Evolutionary conservation across 192 early-diverging fungal genomes (phyloP).

Genomic region (Backusella parvicylindrica): DNA sequence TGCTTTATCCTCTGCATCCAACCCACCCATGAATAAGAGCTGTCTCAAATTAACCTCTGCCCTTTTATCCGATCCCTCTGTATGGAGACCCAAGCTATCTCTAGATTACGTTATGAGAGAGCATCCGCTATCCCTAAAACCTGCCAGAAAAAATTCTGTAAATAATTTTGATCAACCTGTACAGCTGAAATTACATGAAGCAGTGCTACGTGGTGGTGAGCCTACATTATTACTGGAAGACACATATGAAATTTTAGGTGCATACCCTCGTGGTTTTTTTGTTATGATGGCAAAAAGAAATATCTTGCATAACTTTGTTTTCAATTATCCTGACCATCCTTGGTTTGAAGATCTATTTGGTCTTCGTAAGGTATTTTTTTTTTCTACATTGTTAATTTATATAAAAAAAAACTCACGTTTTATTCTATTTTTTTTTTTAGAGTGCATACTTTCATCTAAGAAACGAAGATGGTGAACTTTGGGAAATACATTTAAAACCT

Average conservation of each 20-base stretch:
- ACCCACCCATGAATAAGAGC: not conserved
- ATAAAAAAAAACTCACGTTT: not conserved
- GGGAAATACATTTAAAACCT: slow-evolving; percentile 73
- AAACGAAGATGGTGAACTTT: slow-evolving; percentile 44
- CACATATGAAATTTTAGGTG: slow-evolving; percentile 39
- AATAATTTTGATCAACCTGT: not conserved
- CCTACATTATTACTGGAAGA: slow-evolving; percentile 42
- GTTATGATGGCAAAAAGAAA: slow-evolving; percentile 49
- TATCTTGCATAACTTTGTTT: slow-evolving; percentile 57
- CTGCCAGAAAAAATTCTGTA: not conserved
- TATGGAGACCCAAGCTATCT: slow-evolving; percentile 23
- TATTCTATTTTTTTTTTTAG: slow-evolving; percentile 17
- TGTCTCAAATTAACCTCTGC: not conserved
- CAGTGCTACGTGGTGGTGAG: slow-evolving; percentile 32
- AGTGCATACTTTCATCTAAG: slow-evolving; percentile 50
- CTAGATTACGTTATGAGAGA: slow-evolving; percentile 13
- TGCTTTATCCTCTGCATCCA: not conserved
- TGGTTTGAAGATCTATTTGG: slow-evolving; percentile 66
- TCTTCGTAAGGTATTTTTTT: slow-evolving; percentile 51
- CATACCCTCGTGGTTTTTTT: slow-evolving; percentile 54
- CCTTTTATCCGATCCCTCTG: not conserved
- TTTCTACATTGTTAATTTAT: not conserved
- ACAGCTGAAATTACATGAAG: slow-evolving; percentile 42
- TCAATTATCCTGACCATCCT: slow-evolving; percentile 57
- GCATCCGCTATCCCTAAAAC: not conserved